Evolutionary conservation across 768 basidiomycete species (phyloP), one percentile per base, ranked within the genome.

Genomic region (Phlebiopsis gigantea): DNA sequence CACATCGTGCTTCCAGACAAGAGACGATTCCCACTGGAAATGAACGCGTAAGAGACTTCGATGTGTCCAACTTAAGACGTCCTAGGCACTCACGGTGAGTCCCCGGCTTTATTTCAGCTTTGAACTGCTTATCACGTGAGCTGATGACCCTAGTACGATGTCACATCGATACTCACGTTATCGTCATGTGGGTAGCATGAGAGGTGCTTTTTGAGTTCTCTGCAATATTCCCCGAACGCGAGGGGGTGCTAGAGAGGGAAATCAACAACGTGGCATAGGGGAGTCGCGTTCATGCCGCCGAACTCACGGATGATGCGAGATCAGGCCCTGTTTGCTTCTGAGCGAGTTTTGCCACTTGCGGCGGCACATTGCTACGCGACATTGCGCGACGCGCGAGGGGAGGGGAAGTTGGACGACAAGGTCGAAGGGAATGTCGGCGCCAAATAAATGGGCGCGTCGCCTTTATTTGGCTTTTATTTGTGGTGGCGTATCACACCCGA

Each of bases 1-100:
- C 62, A 62, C 81, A 83, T 6, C 73, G 74, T n/a, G 71, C 61
- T 63, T 82, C 78, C n/a, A 78, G 65, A 57, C 81, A 82, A 7
- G 66, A 70, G 17, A 77, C 63, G 17, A 59, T 57, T 19, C 79
- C 80, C 61, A 67, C 81, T 83, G 39, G 19, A 39, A 50, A 46
- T 43, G 3, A 50, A 42, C 19, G 26, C 42, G 51, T 15, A 12
- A 51, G n/a, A n/a, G n/a, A n/a, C n/a, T n/a, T 30, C 56, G 24
- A 6, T 26, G 15, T 41, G 6, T 49, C 12, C n/a, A 22, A 41
- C 25, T 34, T 14, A 53, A 47, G 56, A 45, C 60, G 26, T 55
- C 42, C 9, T 46, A 42, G 26, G 47, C 49, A 68, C 77, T 71
- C 62, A 79, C 79, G 73, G 61, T 76, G 73, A 53, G 52, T 55